Base-by-base conservation (phyloP, 2,329 filamentous ascomycete genomes). In the Aspergillus udagawae region DNA sequence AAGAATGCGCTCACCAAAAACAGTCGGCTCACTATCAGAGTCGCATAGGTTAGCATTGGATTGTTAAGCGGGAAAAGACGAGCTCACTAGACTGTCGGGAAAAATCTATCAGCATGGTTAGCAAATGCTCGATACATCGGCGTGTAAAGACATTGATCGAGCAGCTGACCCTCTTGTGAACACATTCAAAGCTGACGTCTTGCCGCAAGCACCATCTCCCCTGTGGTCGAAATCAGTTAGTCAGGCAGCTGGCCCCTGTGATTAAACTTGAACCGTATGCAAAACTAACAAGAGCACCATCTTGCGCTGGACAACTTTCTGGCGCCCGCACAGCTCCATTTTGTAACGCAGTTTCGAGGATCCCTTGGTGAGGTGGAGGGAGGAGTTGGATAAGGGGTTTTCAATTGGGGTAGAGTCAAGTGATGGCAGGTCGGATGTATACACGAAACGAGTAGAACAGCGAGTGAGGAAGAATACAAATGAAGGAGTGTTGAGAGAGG, bases 181-280 rank as follows among this genome's bases (percentile, higher is more conserved):
- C 75, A 99, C 94, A 75, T 99, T 99, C 69, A 99, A 80, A 70
- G 97, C 79, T 63, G 92, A 97, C 55, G 94, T 99, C 83, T 99
- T 99, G 73, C 93, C 93, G 77, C 90, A 95, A 67, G 93, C 93
- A 82, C 93, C 93, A 74, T 97, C 93, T 69, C 93, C 93, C 73
- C 92, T 96, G 67, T 60, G 56, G 53, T 51, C 47, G 54, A 52
- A 7, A 12, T 8, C 21, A 12, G 23, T 27, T 17, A 45, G 61
- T 67, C 60, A 71, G 64, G 47, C 56, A 54, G 53, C 32, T 63
- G 21, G n/a, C n/a, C 42, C 54, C 14, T 28, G 27, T 49, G 29
- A 27, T 10, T 45, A 14, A 27, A 38, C 20, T 25, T 29, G 21
- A 44, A 21, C n/a, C 7, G 45, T 50, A 10, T 42, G 41, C 47